These are phyloP conservation scores for Eucalyptus leucophloia DNA, from an alignment of 345 rosid genomes.

Conservation along the genomic window DNA sequence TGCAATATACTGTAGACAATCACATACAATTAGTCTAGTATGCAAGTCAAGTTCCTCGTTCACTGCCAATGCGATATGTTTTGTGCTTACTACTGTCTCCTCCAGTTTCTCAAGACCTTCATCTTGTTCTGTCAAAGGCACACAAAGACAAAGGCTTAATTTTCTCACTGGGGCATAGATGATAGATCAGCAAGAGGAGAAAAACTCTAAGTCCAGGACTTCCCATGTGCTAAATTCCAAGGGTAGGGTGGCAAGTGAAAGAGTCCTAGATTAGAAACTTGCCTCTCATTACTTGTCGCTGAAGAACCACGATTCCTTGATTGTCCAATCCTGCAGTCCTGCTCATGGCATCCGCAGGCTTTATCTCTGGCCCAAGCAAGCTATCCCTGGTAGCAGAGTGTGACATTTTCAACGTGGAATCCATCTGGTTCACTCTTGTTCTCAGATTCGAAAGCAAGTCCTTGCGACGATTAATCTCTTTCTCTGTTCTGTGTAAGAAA, in stretches of 20 bases:
- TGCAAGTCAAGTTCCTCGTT: conserved; percentile 85
- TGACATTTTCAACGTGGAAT: conserved; percentile 72
- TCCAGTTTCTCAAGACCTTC: conserved; percentile 94
- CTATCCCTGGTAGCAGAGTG: conserved; percentile 70
- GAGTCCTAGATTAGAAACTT: neutral
- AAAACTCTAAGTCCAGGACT: neutral
- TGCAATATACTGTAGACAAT: neutral
- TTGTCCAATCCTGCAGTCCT: conserved; percentile 67
- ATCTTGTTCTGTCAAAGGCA: conserved; percentile 73
- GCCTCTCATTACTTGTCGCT: conserved; percentile 90
- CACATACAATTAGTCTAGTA: conserved; percentile 71
- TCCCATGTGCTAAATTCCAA: neutral
- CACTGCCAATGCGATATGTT: conserved; percentile 85
- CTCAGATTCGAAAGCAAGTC: conserved; percentile 75
- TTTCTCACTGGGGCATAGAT: neutral
- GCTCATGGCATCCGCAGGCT: conserved; percentile 41
- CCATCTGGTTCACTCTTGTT: conserved; percentile 77
- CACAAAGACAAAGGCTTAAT: neutral
- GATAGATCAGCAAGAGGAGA: neutral
- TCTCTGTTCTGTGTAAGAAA: conserved; percentile 55
- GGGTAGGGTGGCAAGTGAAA: neutral
- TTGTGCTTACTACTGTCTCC: conserved; percentile 76
- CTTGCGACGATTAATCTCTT: conserved; percentile 92
- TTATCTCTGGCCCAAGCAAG: conserved; percentile 75
- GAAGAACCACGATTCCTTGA: conserved; percentile 80